Base-by-base conservation (phyloP, 140 eudicot species). In the Erigeron philadelphicus region DNA sequence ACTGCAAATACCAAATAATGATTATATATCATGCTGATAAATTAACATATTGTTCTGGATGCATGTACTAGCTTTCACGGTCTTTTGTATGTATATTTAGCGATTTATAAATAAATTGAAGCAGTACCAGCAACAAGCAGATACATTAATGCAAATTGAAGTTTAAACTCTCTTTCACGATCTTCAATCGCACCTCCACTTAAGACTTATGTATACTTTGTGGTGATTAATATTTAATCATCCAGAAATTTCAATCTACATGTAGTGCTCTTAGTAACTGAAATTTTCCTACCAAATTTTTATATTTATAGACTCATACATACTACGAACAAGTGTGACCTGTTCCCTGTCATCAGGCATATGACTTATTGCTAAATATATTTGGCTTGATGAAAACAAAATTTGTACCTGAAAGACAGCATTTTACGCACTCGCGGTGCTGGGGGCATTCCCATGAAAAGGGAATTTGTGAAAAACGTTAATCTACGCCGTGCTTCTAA, bases 401-500 rank as follows among this genome's bases (percentile, higher is more conserved):
- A 73, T 55, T 48, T 53, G 17, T 73, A 93, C 99, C 97, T 89
- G 87, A 93, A 93, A 25, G 99, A 89, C 57, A 93, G 85, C 99
- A 94, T 94, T 81, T 87, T 89, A 53, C 96, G 95, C 35, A 89
- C 99, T 74, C 74, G 87, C 62, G 99, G 99, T 66, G 99, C 99
- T 44, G 89, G 88, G 75, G 99, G 99, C 99, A 94, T 94, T 66
- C 89, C 81, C 99, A 89, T 94, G 83, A 89, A 94, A 72, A 94
- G 77, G 41, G 99, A 94, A 82, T 94, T 94, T 71, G 99, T 80
- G 77, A 94, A 94, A 77, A 94, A 94, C 70, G 99, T 80, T 64
- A 94, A 84, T 86, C 99, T 87, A 70, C 99, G 72, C 61, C 97
- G 88, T 64, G 99, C 97, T 78, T 94, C 99, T 79, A 94, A 97